Conservation (phyloP, 1,284 basidiomycete genomes). For the Caloboletus firmus region DNA sequence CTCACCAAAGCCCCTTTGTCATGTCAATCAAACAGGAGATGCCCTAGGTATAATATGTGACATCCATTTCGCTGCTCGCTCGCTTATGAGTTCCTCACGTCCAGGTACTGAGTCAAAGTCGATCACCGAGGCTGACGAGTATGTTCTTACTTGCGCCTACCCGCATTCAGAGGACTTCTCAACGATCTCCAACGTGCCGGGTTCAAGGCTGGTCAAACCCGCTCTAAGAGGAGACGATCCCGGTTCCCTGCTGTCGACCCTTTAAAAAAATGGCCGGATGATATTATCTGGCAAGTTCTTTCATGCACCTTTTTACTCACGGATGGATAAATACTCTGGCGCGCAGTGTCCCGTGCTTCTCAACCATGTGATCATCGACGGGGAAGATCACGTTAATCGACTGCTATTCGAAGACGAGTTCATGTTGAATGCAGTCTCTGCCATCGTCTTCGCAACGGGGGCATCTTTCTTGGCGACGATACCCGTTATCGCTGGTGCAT, state of each 20-base stretch:
- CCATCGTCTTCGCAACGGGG: conserved; percentile 50
- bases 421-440: conserved; percentile 47
- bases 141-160: neutral
- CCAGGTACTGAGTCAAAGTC: conserved; percentile 26
- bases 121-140: neutral
- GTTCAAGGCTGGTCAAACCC: neutral
- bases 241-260: neutral
- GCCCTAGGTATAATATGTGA: neutral
- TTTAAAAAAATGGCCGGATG: neutral
- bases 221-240: neutral
- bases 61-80: neutral
- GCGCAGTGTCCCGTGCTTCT: conserved; percentile 41
- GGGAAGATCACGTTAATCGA: conserved; percentile 32
- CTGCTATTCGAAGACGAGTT: conserved; percentile 56
- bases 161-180: neutral
- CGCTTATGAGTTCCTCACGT: neutral
- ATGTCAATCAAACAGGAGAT: neutral
- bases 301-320: neutral
- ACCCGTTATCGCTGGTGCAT: conserved; percentile 34
- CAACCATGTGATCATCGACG: conserved; percentile 48
- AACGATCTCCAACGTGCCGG: neutral
- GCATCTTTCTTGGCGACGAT: conserved; percentile 3
- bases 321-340: neutral
- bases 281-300: neutral
- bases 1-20: neutral